A percentile compares a stretch with the other conserved stretches of the same genome.
Conservation (phyloP, 2,329 filamentous ascomycete genomes). For the Aspergillus quadrilineatus region DNA sequence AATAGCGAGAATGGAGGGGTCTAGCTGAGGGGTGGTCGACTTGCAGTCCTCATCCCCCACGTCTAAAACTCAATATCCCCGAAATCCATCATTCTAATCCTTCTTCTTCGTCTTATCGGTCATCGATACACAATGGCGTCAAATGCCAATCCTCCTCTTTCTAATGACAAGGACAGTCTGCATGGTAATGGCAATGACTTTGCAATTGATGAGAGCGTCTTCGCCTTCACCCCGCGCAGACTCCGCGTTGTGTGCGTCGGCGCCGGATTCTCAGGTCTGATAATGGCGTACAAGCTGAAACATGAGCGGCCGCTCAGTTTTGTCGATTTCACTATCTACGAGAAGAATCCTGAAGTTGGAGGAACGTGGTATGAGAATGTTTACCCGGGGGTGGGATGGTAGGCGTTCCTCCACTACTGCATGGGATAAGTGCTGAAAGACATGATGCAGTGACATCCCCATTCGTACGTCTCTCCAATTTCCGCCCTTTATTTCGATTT, state of each 20-base stretch:
- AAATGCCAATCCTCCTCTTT: background rate
- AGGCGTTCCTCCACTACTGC: background rate
- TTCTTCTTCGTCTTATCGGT: too few relatives aligned
- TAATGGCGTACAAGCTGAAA: slow-evolving; percentile 41
- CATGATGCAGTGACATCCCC: background rate
- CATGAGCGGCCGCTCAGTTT: slow-evolving; percentile 1
- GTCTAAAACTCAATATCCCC: too few relatives aligned
- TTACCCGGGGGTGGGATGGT: slow-evolving; percentile 5
- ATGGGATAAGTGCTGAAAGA: background rate
- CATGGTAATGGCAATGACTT: background rate
- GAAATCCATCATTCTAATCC: too few relatives aligned
- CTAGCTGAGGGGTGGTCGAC: too few relatives aligned
- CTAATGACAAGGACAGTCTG: background rate
- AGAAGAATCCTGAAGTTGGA: slow-evolving; percentile 3
- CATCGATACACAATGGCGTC: background rate
- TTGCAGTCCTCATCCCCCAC: too few relatives aligned
- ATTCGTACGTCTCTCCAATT: background rate
- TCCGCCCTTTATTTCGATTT: too few relatives aligned
- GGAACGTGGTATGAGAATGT: slow-evolving; percentile 6
- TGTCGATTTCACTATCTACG: background rate
- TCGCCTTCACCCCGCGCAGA: slow-evolving; percentile 17
- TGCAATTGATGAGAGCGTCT: background rate
- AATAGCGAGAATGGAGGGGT: too few relatives aligned
- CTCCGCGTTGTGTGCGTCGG: slow-evolving; percentile 27
- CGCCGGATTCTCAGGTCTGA: slow-evolving; percentile 35